A percentile compares a stretch with the other conserved stretches of the same genome.
phyloP scores from a whole-genome alignment of 306 rosid genomes.

The Fragaria iinumae region DNA sequence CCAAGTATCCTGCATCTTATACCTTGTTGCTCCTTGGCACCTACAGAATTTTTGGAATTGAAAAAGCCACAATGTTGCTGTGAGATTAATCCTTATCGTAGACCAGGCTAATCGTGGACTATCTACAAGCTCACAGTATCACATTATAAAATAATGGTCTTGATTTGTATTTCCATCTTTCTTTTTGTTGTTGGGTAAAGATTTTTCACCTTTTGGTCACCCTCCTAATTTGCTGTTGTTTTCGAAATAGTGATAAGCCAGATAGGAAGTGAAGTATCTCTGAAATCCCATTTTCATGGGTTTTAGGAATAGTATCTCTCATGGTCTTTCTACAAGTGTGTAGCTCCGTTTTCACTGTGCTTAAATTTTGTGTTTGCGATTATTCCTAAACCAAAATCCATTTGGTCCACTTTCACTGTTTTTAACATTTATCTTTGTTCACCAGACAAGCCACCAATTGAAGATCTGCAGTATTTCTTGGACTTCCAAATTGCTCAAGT shows the following conservation, averaged over 20 bases:
- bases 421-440: conserved; percentile 20
- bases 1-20: background rate
- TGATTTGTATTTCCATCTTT: background rate
- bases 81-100: background rate
- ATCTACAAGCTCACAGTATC: background rate
- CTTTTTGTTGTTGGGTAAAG: background rate
- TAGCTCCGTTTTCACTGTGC: background rate
- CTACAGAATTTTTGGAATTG: background rate
- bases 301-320: background rate
- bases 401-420: background rate
- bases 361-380: background rate
- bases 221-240: background rate
- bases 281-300: background rate
- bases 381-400: background rate
- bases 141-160: background rate
- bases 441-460: conserved; percentile 93
- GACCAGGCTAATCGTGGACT: background rate
- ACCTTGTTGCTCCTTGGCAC: background rate
- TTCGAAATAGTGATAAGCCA: background rate
- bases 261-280: background rate
- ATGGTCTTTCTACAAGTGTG: background rate
- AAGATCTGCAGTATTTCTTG: conserved; percentile 92
- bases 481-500: conserved; percentile 86
- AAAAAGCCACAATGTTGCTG: background rate
- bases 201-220: background rate